Base-by-base conservation (phyloP, 75 land plant genomes). In the Picea sitchensis region DNA sequence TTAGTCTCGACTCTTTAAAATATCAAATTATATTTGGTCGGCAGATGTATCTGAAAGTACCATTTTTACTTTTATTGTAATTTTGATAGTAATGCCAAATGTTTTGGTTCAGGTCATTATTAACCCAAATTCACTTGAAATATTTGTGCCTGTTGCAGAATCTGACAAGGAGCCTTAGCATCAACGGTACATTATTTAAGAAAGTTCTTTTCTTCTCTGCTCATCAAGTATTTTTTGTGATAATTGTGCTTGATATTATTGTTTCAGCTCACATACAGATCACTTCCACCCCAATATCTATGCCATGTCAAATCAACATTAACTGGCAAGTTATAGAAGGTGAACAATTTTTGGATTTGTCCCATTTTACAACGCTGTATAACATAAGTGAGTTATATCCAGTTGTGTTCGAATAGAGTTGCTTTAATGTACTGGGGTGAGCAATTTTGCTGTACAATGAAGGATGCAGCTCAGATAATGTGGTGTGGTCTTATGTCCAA, bases 121-220 rank as follows among this genome's bases (percentile, higher is more conserved):
- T 44, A 71, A 47, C n/a, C n/a, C 44, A 41, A 44, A 12, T 47
- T 71, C 56, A 71, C 74, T 44, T 44, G 54, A 71, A 71, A 13
- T 71, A n/a, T 41, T 47, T 71, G 20, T 71, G 74, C 9, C 2
- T n/a, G 20, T 71, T 44, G 23, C 74, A 71, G 74, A 71, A n/a
- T 44, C 54, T n/a, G 74, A 71, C 51, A 71, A 44, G 56, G 74
- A 71, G 23, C 54, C 74, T n/a, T 41, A 71, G 56, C 7, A 18
- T 9, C 23, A 41, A 71, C 44, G 14, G 0, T 71, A 71, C 51
- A 6, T 67, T 14, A 34, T 8, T 34, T 36, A 17, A n/a, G 44
- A 20, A 9, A 44, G 20, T 71, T n/a, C 11, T 71, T 71, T 71
- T 44, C 51, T 71, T 41, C 36, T 41, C 36, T 36, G 54, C 41